Conservation (phyloP, 2,329 filamentous ascomycete species). For the Clathrospora elynae region DNA sequence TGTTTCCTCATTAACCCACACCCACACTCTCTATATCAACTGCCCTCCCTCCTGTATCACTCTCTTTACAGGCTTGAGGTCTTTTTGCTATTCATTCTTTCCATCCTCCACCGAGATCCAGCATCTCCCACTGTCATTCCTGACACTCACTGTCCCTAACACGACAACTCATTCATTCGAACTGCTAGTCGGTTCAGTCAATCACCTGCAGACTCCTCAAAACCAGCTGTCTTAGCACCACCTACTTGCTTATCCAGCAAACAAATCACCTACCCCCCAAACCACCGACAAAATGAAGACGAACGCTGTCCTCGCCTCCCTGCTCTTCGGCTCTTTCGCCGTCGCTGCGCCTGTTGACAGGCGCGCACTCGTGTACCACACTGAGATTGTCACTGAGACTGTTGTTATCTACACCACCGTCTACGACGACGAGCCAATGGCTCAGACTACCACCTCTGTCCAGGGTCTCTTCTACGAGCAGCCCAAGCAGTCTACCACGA, state of each 20-base stretch:
- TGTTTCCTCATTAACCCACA: constrained; percentile 19
- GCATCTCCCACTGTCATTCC: constrained; percentile 43
- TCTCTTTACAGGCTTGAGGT: constrained; percentile 48
- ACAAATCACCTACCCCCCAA: constrained; percentile 22
- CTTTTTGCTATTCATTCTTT: constrained; percentile 42
- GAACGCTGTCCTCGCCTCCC: constrained; percentile 42
- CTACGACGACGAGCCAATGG: constrained; percentile 32
- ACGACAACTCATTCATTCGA: constrained; percentile 25
- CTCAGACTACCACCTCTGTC: constrained; percentile 26
- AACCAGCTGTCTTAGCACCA: constrained; percentile 20
- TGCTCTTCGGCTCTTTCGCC: constrained; percentile 44
- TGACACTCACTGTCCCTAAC: constrained; percentile 35
- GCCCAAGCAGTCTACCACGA: constrained; percentile 28
- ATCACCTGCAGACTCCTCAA: constrained; percentile 25
- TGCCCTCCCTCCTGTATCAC: constrained; percentile 21
- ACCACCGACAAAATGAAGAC: constrained; percentile 42
- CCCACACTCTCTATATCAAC: constrained; percentile 34
- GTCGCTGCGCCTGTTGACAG: constrained; percentile 42
- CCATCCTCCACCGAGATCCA: constrained; percentile 39
- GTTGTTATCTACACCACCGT: constrained; percentile 45
- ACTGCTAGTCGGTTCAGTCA: constrained; percentile 46
- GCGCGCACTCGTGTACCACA: constrained; percentile 44
- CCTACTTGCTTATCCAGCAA: constrained; percentile 15
- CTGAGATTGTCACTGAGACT: constrained; percentile 41
- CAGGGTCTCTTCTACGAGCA: constrained; percentile 34